Evolutionary conservation across 345 rosid species (phyloP), one percentile per base, ranked within the genome.

Genomic region (Abelmoschus esculentus): DNA sequence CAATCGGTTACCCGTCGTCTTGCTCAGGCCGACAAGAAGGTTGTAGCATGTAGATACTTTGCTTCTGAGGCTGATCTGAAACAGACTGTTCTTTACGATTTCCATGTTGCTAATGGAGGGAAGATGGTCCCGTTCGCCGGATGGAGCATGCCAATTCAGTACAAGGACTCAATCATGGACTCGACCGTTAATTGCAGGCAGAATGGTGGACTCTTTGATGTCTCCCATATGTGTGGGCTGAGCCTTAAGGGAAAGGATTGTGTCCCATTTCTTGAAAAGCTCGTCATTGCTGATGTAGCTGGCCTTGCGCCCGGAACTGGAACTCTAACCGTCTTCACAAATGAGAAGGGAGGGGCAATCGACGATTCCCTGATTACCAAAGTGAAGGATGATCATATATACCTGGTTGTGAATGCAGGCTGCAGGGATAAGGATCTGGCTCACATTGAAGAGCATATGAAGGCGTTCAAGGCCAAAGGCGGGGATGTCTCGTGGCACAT

Each of bases 61-160:
- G 86, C 91, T 47, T 81, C 97, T 0, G 99, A 85, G 63, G 85
- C 90, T 65, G 97, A 89, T 32, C 86, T 92, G 47, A 96, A 92
- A 79, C 90, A 96, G 75, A 96, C 98, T 2, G 98, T 73, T 58
- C 95, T 14, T 56, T 56, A 11, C 12, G 32, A 56, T 22, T 56
- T 56, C 60, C 60, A 56, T 56, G 60, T 56, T 4, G 77, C 84
- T 11, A 49, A 90, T 76, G 99, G 95, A 4, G 97, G 85, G 71
- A 96, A 96, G 85, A 96, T 92, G 99, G 99, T 90, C 59, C 99
- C 98, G 12, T 96, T 96, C 71, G 99, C 99, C 50, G 98, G 99
- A 67, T 96, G 98, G 98, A 83, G 97, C 84, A 96, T 96, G 99
- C 99, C 99, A 9, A 89, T 96, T 75, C 98, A 92, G 77, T 96